Base-by-base conservation (phyloP, 2,329 filamentous ascomycete genomes). In the Ascocoryne sarcoides region DNA sequence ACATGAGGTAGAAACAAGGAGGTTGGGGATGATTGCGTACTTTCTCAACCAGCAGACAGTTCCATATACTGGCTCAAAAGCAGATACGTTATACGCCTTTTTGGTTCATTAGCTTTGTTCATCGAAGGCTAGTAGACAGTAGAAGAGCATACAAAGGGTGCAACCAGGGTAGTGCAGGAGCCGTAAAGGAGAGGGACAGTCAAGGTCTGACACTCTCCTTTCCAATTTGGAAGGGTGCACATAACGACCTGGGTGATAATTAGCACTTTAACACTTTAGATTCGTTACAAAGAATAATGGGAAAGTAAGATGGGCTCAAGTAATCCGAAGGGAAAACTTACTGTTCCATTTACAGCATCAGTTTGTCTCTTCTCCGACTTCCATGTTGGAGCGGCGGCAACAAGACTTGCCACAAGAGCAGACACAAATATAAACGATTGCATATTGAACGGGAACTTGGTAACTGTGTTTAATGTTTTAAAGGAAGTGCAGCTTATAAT, bases 61-160 rank as follows among this genome's bases (percentile, higher is more conserved):
- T 18, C 40, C 44, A 12, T 35, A 38, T 9, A 42, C 20, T 12
- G 44, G 44, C 17, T 42, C 36, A 14, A 46, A 39, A 9, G 40
- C 26, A 3, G 34, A 38, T n/a, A 43, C 23, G 34, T 46, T 46
- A 10, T 39, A 19, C 30, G 31, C 12, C 40, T 28, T 39, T 14
- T 17, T 19, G 3, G 15, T 26, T n/a, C 4, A 16, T 12, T 9
- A 15, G n/a, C 4, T 26, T 17, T n/a, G n/a, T n/a, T n/a, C n/a
- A n/a, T n/a, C 36, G 20, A 8, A 18, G 9, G 23, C 10, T 28
- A 15, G 3, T 2, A 3, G 18, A 3, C 4, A 19, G 7, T 2
- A 8, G 10, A 20, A 12, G 16, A 32, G 14, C 14, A 20, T 32
- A 36, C 30, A 15, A 37, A 32, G 20, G 43, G 31, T 10, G 40